phyloP scores from a whole-genome alignment of 1,284 basidiomycete species.

The Ceratobasidium sp. region DNA sequence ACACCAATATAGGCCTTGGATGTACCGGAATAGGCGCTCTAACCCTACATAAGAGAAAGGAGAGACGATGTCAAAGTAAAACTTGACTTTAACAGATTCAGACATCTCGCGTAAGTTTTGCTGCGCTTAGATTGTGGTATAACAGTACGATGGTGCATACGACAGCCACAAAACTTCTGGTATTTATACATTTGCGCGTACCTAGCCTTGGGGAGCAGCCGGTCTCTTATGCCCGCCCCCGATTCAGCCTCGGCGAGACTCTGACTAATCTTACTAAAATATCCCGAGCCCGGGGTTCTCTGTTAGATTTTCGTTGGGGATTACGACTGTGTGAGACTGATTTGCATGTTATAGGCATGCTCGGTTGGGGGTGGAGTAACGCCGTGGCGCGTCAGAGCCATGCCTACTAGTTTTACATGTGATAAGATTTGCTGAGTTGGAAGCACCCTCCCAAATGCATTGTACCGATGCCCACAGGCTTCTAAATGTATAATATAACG shows the following conservation, averaged over 20 bases:
- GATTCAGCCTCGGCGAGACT: not conserved
- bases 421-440: too few species aligned
- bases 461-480: too few species aligned
- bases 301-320: too few species aligned
- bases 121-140: not conserved
- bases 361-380: too few species aligned
- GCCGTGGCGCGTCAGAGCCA: too few species aligned
- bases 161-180: too few species aligned
- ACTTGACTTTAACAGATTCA: constrained; percentile 1
- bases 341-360: too few species aligned
- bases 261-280: not conserved
- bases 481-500: too few species aligned
- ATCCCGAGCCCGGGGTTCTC: too few species aligned
- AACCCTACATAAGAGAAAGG: constrained; percentile 23
- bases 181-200: not conserved
- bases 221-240: not conserved
- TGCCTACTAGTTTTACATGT: too few species aligned
- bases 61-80: constrained; percentile 23
- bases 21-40: constrained; percentile 13
- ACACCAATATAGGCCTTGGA: not conserved
- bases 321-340: too few species aligned
- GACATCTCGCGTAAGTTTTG: not conserved
- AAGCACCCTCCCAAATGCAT: too few species aligned
- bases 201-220: not conserved
- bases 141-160: not conserved